Evolutionary conservation across 148 eudicot genomes (phyloP).

Genomic region (Polygonum aviculare): DNA sequence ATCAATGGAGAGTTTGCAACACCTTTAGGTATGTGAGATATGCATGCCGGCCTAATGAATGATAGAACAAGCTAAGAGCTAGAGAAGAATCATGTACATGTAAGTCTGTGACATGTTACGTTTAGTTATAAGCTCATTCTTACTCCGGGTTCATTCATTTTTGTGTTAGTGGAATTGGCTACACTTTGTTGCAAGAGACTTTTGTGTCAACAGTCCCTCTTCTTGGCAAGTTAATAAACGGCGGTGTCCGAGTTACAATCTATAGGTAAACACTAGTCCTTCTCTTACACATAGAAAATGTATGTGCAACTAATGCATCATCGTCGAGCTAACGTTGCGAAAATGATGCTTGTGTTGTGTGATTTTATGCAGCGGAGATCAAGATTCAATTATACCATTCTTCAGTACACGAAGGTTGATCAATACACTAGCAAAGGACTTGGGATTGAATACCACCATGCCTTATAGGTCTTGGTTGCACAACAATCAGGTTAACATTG

Average conservation of each 20-base stretch:
- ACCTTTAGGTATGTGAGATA: background rate
- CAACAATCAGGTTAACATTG: conserved; percentile 41
- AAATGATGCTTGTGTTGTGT: background rate
- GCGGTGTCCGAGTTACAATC: background rate
- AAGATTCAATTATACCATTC: conserved; percentile 58
- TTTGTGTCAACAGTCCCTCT: background rate
- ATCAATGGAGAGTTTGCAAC: conserved; percentile 48
- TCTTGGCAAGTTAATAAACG: background rate
- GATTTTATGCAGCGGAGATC: conserved; percentile 31
- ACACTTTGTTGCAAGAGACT: background rate
- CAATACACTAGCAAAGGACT: conserved; percentile 35
- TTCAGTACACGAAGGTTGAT: conserved; percentile 36
- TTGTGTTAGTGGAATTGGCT: background rate
- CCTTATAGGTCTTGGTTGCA: conserved; percentile 58
- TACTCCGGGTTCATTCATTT: background rate
- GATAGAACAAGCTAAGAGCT: too few relatives aligned
- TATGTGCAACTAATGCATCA: too few relatives aligned
- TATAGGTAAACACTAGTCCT: background rate
- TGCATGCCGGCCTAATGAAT: too few relatives aligned
- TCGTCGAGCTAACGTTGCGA: too few relatives aligned
- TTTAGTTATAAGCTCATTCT: too few relatives aligned
- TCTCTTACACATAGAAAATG: too few relatives aligned
- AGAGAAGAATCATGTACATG: too few relatives aligned
- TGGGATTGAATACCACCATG: conserved; percentile 40
- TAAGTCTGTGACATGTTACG: too few relatives aligned